Conservation (phyloP, 140 eudicot species). For the Oenanthe javanica region DNA sequence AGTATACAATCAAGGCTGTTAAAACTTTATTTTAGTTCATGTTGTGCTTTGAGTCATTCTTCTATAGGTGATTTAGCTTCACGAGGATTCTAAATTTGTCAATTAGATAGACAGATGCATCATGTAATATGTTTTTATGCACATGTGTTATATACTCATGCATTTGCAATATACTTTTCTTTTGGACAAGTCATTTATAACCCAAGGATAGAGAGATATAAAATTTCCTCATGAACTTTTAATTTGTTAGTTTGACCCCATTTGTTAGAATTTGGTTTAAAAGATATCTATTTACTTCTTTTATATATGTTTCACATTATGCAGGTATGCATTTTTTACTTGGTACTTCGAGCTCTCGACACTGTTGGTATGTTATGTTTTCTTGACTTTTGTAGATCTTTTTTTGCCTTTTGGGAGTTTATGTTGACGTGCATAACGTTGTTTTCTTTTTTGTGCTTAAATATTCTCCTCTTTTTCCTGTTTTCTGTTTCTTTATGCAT, state of each 20-base stretch:
- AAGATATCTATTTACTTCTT: not conserved
- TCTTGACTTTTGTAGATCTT: slow-evolving; percentile 5
- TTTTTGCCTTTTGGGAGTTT: not conserved
- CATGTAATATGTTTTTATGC: no score
- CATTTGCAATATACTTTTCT: no score
- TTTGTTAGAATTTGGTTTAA: not conserved
- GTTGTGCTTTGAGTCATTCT: not conserved
- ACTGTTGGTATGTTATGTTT: slow-evolving; percentile 64
- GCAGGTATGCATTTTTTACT: slow-evolving; percentile 88
- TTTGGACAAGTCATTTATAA: no score
- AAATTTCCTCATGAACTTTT: not conserved
- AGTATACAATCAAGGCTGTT: no score
- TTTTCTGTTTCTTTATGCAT: not conserved
- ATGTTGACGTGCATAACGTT: not conserved
- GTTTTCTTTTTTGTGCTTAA: not conserved
- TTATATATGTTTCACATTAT: not conserved
- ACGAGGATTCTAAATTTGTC: not conserved
- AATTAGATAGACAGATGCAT: no score
- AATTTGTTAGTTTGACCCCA: not conserved
- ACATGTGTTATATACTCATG: no score
- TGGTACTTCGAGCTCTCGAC: slow-evolving; percentile 99
- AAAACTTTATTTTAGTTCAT: not conserved
- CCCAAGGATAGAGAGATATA: not conserved
- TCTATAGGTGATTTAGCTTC: not conserved
- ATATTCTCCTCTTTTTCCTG: not conserved